These are phyloP conservation scores for Coemansia sp. DNA, from an alignment of 192 early-diverging fungal species.

Conservation along the genomic window DNA sequence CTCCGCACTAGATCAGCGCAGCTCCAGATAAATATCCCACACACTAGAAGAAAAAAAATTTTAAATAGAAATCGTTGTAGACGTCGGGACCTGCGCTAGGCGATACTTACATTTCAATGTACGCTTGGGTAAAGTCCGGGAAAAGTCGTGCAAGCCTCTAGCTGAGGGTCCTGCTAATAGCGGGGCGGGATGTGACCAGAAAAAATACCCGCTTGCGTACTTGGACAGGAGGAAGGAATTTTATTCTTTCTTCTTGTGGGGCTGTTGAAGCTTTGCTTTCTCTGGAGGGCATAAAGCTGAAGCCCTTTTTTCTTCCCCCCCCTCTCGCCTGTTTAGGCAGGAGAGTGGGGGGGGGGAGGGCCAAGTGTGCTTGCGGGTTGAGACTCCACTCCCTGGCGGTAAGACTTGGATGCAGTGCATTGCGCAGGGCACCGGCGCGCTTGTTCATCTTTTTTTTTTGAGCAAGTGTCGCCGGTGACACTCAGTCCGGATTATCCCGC, in stretches of 20 bases:
- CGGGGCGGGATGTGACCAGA: constrained; percentile 51
- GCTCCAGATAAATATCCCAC: not conserved
- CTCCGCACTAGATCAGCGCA: not conserved
- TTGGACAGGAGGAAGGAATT: not conserved
- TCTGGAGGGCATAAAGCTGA: constrained; percentile 4
- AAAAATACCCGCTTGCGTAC: constrained; percentile 20
- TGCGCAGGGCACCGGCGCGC: constrained; percentile 41
- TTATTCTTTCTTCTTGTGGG: not conserved
- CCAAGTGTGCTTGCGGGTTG: constrained; percentile 14
- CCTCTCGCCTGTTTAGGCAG: not conserved
- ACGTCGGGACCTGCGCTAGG: constrained; percentile 50
- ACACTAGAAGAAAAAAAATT: not conserved
- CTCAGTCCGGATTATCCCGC: constrained; percentile 47
- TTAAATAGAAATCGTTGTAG: constrained; percentile 16
- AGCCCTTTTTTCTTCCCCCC: not conserved
- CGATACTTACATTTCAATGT: constrained; percentile 31
- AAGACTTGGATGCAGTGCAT: constrained; percentile 47
- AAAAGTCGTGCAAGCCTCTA: constrained; percentile 39
- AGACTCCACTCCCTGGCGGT: constrained; percentile 40
- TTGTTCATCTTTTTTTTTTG: not conserved
- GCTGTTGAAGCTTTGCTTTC: constrained; percentile 8
- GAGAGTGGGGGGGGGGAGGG: not conserved
- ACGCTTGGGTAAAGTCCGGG: constrained; percentile 52
- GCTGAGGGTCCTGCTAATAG: constrained; percentile 45
- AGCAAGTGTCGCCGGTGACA: constrained; percentile 24